Conservation (phyloP, 192 early-diverging fungal genomes). For the Podila epigama region DNA sequence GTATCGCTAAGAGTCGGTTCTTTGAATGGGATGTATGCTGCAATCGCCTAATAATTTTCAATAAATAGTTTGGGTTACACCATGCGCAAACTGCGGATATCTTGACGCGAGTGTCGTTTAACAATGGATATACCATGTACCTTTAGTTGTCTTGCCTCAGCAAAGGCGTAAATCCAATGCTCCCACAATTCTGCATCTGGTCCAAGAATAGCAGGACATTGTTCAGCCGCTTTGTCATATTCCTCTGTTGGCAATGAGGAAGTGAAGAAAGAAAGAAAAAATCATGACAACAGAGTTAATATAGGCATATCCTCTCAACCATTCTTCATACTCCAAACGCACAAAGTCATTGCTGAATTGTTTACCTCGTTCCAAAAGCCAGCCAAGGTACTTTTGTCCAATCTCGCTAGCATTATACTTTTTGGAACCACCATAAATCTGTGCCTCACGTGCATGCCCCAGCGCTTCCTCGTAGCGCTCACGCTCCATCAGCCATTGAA, state of each 20-base stretch:
- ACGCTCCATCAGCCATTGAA: slow-evolving; percentile 91
- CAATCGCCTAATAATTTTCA: slow-evolving; percentile 69
- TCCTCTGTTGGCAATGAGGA: no score
- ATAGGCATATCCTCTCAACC: not conserved
- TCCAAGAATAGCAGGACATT: slow-evolving; percentile 79
- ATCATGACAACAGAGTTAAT: slow-evolving; percentile 10
- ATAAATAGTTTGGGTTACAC: no score
- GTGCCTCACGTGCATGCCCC: slow-evolving; percentile 65
- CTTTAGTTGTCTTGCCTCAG: slow-evolving; percentile 76
- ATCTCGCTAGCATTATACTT: slow-evolving; percentile 72
- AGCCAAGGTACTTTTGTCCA: slow-evolving; percentile 82
- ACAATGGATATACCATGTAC: no score
- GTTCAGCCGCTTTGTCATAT: slow-evolving; percentile 71
- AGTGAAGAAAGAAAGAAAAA: slow-evolving; percentile 12
- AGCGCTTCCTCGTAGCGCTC: slow-evolving; percentile 84
- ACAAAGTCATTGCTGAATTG: not conserved
- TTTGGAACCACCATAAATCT: slow-evolving; percentile 64
- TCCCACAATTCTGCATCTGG: slow-evolving; percentile 83
- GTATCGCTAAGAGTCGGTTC: slow-evolving; percentile 77
- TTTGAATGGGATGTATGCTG: slow-evolving; percentile 77
- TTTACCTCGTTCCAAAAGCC: slow-evolving; percentile 72
- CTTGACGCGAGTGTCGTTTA: no score
- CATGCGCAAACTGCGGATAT: no score
- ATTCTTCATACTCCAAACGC: not conserved
- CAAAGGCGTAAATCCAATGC: slow-evolving; percentile 90